A percentile compares a stretch with the other conserved stretches of the same genome.
Evolutionary conservation across 441 rosid species (phyloP).

Genomic region (Metrosideros polymorpha): DNA sequence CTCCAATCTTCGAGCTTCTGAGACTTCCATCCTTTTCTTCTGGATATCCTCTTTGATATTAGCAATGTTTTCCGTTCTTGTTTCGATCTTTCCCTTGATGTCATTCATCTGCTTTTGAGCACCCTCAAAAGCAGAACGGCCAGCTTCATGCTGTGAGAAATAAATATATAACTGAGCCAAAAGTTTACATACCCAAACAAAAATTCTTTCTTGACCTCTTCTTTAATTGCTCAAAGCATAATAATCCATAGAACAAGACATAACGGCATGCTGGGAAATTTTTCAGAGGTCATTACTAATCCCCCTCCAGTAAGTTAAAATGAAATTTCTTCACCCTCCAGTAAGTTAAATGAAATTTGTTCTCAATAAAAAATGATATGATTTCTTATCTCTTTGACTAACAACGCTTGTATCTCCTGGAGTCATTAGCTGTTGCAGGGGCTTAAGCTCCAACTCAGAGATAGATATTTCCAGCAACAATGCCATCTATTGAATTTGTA

Average conservation of each 20-base stretch:
- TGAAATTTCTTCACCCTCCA: neutral
- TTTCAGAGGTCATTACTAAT: neutral
- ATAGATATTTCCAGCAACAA: neutral
- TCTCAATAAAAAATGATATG: neutral
- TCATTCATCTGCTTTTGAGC: conserved; percentile 66
- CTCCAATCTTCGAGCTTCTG: conserved; percentile 63
- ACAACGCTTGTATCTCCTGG: neutral
- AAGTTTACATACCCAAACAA: neutral
- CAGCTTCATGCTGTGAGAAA: conserved; percentile 74
- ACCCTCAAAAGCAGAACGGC: conserved; percentile 60
- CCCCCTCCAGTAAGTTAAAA: neutral
- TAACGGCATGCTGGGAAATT: neutral
- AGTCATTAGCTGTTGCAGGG: neutral
- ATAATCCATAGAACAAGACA: neutral
- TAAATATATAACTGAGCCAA: conserved; percentile 10
- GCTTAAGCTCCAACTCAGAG: neutral
- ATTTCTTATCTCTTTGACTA: neutral
- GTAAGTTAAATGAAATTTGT: neutral
- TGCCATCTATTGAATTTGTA: neutral
- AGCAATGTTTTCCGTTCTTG: conserved; percentile 28
- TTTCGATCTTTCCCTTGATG: conserved; percentile 39
- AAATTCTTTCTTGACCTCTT: neutral
- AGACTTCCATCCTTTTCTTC: conserved; percentile 50
- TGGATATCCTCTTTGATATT: conserved; percentile 47
- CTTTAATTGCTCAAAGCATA: neutral